These are phyloP conservation scores for Paramecium sonneborni DNA, from an alignment of 73 alveolate species.

Conservation along the genomic window DNA sequence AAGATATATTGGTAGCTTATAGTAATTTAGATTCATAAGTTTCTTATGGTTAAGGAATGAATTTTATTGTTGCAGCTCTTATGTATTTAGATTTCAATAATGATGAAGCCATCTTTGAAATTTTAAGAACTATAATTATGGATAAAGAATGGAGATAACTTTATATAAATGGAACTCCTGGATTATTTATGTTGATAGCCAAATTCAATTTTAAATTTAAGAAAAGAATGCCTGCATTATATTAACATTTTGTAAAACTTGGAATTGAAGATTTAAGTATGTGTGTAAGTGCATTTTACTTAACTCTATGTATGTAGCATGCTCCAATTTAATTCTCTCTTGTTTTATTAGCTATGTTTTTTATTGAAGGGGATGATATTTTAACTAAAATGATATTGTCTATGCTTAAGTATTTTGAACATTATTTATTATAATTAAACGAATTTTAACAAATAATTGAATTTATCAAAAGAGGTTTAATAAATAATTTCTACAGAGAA, in stretches of 20 bases:
- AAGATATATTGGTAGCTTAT: conserved; percentile 15
- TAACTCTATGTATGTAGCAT: not conserved
- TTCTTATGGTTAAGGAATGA: conserved; percentile 33
- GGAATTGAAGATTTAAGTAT: conserved; percentile 4
- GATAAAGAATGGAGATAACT: conserved; percentile 45
- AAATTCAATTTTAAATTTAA: conserved; percentile 3
- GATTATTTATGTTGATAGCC: not conserved
- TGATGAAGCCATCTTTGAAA: conserved; percentile 21
- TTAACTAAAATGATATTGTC: not conserved
- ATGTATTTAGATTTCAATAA: not conserved
- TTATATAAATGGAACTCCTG: not conserved
- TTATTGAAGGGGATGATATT: conserved; percentile 12
- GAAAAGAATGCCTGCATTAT: not conserved
- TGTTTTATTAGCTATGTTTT: not conserved
- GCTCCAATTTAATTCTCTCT: conserved; percentile 24
- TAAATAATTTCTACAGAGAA: not conserved
- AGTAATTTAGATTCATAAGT: conserved; percentile 13
- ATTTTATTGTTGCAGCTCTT: conserved; percentile 1
- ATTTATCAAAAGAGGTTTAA: not conserved
- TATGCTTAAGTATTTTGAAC: not conserved
- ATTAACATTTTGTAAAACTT: not conserved
- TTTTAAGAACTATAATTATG: not conserved
- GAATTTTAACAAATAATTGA: not conserved
- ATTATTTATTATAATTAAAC: not conserved
- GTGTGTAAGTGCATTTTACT: not conserved